Evolutionary conservation across 2,329 filamentous ascomycete genomes (phyloP).

Genomic region (Dactylellina cionopaga): DNA sequence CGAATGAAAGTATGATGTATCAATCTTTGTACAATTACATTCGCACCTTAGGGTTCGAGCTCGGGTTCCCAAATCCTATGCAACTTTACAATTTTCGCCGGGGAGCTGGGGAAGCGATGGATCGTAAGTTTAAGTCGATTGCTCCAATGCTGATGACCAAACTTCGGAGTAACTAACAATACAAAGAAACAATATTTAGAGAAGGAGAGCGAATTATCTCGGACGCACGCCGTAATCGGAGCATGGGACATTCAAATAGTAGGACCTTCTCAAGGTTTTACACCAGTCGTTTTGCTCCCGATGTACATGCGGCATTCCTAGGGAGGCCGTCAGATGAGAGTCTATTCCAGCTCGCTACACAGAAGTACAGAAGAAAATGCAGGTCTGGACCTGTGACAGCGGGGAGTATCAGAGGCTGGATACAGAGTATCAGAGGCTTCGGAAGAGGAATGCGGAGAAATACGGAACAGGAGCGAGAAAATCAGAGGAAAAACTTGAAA

Average conservation of each 20-base stretch:
- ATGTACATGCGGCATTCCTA: conserved; percentile 3
- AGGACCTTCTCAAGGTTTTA: background rate
- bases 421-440: background rate
- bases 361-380: background rate
- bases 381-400: background rate
- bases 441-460: background rate
- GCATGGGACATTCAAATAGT: background rate
- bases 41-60: background rate
- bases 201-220: background rate
- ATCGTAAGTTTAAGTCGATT: background rate
- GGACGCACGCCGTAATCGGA: background rate
- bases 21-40: too few relatives aligned
- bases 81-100: background rate
- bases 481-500: background rate
- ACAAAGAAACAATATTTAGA: background rate
- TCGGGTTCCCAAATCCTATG: background rate
- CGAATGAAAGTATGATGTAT: background rate
- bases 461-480: too few relatives aligned
- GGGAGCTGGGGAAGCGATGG: background rate
- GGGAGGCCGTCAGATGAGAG: background rate
- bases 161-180: background rate
- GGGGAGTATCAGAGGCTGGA: background rate
- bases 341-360: background rate
- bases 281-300: background rate
- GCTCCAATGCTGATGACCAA: too few relatives aligned